Evolutionary conservation across 805 yeast species (phyloP).

Genomic region (Candida vaughaniae): DNA sequence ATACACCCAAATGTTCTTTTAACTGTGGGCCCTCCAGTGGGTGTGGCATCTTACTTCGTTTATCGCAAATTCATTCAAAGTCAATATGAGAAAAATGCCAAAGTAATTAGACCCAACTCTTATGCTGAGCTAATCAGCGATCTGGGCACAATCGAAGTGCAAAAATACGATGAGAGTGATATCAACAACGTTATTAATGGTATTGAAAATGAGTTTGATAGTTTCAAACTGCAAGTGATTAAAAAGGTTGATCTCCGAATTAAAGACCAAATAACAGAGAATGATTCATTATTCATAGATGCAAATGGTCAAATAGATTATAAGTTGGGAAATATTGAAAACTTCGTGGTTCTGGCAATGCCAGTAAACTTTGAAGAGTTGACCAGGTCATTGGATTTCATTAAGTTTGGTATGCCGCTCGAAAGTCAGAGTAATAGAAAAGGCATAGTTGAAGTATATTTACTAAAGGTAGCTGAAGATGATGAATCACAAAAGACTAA

Average conservation of each 20-base stretch:
- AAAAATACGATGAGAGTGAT: conserved; percentile 31
- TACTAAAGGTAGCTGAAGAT: conserved; percentile 20
- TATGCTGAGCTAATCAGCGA: conserved; percentile 2
- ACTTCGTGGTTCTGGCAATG: conserved; percentile 11
- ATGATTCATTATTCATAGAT: conserved; percentile 22
- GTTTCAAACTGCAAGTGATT: conserved; percentile 28
- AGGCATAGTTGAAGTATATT: conserved; percentile 33
- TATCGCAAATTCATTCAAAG: conserved; percentile 12
- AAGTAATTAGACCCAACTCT: neutral
- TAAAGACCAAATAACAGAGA: conserved; percentile 21
- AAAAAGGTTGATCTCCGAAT: conserved; percentile 25
- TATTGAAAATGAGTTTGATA: conserved; percentile 38
- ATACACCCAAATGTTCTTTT: conserved; percentile 35
- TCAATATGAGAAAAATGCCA: conserved; percentile 7
- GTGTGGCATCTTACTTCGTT: conserved; percentile 25
- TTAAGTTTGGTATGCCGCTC: conserved; percentile 36
- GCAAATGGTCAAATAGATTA: conserved; percentile 30
- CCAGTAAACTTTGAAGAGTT: conserved; percentile 8
- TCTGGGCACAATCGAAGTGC: conserved; percentile 2
- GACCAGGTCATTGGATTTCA: conserved; percentile 18
- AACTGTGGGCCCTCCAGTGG: conserved; percentile 38
- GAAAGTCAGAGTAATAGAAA: conserved; percentile 26
- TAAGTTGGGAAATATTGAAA: conserved; percentile 12
- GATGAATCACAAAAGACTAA: conserved; percentile 4
- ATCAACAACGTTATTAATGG: conserved; percentile 31